Evolutionary conservation across 345 rosid genomes (phyloP), one percentile per base, ranked within the genome.

Genomic region (Barbarea vulgaris): DNA sequence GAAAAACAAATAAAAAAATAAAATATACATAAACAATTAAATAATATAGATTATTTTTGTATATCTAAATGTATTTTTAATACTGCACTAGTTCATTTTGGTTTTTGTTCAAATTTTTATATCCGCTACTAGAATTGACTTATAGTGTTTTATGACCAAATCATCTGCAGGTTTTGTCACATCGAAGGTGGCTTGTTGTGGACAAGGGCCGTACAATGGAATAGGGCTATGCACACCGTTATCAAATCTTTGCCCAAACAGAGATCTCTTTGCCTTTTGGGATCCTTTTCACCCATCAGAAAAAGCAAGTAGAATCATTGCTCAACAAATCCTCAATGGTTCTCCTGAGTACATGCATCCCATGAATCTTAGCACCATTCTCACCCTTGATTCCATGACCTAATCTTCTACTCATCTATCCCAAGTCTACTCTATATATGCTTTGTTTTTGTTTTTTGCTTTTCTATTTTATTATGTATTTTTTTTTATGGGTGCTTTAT

Each of bases 221-320:
- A 61, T 90, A 9, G 97, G 96, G 17, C 82, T 86, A 4, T 88
- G 97, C 82, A 92, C 96, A 24, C 9, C 12, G 1, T 64, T 81
- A 64, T 92, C 97, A 21, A 86, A 82, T 65, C 80, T 92, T 59
- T 92, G 96, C 76, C 69, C 83, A 2, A 82, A 89, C 62, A 54
- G 97, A 39, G 79, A 81, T 13, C 74, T 62, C 12, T 89, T 76
- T 50, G 88, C 90, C 2, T 92, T 87, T 52, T 92, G 97, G 96
- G 96, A 92, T 69, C 71, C 93, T 9, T 91, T 91, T 80, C 96
- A 89, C 67, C 96, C 97, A 53, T 87, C 97, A 6, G 89, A 92
- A 64, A 88, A 77, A 84, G 97, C 91, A 10, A 86, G 82, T 82
- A 80, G 86, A 19, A 27, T 89, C 63, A 82, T 92, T 9, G 96